Percentiles rank a stretch among this genome's conserved stretches.
Conservation (phyloP, 371 early-diverging fungal species). For the Circinella umbellata region DNA sequence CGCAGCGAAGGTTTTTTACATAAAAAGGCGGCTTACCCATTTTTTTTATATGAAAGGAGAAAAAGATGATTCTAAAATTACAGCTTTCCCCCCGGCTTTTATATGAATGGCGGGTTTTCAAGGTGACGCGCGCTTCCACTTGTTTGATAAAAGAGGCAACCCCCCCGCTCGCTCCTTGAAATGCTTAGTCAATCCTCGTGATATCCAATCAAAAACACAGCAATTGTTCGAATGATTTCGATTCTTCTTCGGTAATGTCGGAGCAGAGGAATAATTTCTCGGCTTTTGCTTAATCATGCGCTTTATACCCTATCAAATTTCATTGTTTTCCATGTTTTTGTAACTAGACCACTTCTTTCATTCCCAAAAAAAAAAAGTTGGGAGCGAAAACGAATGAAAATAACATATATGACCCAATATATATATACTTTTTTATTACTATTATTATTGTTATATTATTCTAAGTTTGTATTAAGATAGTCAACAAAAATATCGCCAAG, state of each 20-base stretch:
- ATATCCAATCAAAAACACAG: conserved; percentile 10
- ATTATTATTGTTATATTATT: conserved; percentile 10
- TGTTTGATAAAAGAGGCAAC: conserved; percentile 5
- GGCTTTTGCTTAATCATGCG: conserved; percentile 4
- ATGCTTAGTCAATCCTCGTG: conserved; percentile 19
- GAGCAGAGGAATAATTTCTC: background rate
- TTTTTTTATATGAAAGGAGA: conserved; percentile 20
- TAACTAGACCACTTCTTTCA: too few relatives aligned
- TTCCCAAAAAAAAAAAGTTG: too few relatives aligned
- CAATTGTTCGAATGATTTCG: conserved; percentile 12
- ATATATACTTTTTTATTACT: background rate
- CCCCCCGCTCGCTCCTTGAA: background rate
- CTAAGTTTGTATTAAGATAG: conserved; percentile 83
- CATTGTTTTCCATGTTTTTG: background rate
- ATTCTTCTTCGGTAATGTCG: background rate
- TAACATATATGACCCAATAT: too few relatives aligned
- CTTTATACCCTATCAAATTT: conserved; percentile 8
- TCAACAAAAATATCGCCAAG: conserved; percentile 88
- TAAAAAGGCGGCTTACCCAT: conserved; percentile 25
- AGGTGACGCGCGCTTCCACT: conserved; percentile 6
- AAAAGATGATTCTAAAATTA: conserved; percentile 8
- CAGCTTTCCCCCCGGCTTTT: conserved; percentile 16
- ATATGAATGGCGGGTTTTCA: conserved; percentile 15
- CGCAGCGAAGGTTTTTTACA: background rate
- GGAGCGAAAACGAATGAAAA: too few relatives aligned